Evolutionary conservation across 257 asterid species (phyloP).

Genomic region (Nicotiana benthamiana): DNA sequence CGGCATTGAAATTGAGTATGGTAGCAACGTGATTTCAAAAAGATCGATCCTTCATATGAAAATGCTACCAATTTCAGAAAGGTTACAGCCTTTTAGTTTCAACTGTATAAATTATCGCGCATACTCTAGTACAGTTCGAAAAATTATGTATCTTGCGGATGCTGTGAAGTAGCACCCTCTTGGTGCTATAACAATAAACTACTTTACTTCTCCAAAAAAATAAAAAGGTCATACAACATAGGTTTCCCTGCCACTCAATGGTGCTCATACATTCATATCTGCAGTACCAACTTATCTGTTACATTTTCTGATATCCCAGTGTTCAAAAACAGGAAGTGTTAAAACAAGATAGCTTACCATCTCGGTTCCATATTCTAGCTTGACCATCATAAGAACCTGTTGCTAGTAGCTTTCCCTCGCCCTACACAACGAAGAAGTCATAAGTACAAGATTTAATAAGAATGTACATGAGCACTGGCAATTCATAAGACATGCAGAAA

Average conservation of each 20-base stretch:
- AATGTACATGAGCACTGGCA: not conserved
- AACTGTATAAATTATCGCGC: not conserved
- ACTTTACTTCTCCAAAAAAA: not conserved
- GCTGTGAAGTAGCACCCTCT: not conserved
- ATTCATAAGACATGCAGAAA: not conserved
- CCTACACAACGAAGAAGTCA: constrained; percentile 34
- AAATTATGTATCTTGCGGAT: not conserved
- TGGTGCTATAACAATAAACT: not conserved
- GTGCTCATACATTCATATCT: not conserved
- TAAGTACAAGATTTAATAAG: not conserved
- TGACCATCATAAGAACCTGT: constrained; percentile 99
- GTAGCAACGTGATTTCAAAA: not conserved
- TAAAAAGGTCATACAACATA: not conserved
- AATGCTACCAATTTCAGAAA: not conserved
- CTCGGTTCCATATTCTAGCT: constrained; percentile 93
- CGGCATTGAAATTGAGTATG: not conserved
- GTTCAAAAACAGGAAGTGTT: not conserved
- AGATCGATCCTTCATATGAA: not conserved
- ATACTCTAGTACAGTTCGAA: not conserved
- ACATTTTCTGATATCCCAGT: not conserved
- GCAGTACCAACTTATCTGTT: not conserved
- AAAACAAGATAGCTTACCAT: constrained; percentile 45
- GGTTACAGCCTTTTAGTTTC: not conserved
- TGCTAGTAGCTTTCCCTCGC: constrained; percentile 88
- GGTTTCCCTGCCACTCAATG: not conserved